These are phyloP conservation scores for Beauveria asiatica DNA, from an alignment of 2,329 filamentous ascomycete species.

Conservation along the genomic window DNA sequence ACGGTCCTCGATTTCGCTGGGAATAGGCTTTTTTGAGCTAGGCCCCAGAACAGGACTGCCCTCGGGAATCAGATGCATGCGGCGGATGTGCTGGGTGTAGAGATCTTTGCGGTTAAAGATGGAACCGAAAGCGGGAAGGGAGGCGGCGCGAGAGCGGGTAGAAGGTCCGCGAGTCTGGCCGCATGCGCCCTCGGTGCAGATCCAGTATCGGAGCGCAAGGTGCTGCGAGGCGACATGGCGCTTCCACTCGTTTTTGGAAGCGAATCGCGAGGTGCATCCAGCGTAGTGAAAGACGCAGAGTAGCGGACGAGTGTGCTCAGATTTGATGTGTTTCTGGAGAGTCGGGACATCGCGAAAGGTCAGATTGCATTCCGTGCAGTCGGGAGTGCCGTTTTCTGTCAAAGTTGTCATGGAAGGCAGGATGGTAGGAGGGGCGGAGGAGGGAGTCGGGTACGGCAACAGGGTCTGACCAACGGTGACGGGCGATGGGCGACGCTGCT, in stretches of 20 bases:
- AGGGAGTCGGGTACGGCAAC: slow-evolving; percentile 1
- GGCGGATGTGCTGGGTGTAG: slow-evolving; percentile 77
- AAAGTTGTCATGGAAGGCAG: slow-evolving; percentile 1
- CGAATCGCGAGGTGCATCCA: slow-evolving; percentile 64
- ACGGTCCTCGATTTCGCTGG: slow-evolving; percentile 39
- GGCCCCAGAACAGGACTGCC: slow-evolving; percentile 20
- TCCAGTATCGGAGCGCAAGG: slow-evolving; percentile 63
- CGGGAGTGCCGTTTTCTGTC: background rate
- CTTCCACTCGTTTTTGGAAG: slow-evolving; percentile 92
- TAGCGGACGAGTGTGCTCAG: slow-evolving; percentile 54
- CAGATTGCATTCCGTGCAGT: slow-evolving; percentile 9
- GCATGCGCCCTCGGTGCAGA: slow-evolving; percentile 60
- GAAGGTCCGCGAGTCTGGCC: slow-evolving; percentile 23
- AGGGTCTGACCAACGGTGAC: background rate
- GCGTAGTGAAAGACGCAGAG: slow-evolving; percentile 72
- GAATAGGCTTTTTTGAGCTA: slow-evolving; percentile 26
- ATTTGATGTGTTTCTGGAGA: slow-evolving; percentile 42
- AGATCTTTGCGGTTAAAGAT: slow-evolving; percentile 87
- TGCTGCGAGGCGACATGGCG: slow-evolving; percentile 78
- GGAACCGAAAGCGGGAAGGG: slow-evolving; percentile 42
- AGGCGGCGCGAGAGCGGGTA: slow-evolving; percentile 9
- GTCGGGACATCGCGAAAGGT: slow-evolving; percentile 37
- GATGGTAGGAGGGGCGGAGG: background rate
- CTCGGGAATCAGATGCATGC: slow-evolving; percentile 63
- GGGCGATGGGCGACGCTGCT: background rate